These are phyloP conservation scores for Alternaria consortialis DNA, from an alignment of 2,329 filamentous ascomycete species.

Conservation along the genomic window DNA sequence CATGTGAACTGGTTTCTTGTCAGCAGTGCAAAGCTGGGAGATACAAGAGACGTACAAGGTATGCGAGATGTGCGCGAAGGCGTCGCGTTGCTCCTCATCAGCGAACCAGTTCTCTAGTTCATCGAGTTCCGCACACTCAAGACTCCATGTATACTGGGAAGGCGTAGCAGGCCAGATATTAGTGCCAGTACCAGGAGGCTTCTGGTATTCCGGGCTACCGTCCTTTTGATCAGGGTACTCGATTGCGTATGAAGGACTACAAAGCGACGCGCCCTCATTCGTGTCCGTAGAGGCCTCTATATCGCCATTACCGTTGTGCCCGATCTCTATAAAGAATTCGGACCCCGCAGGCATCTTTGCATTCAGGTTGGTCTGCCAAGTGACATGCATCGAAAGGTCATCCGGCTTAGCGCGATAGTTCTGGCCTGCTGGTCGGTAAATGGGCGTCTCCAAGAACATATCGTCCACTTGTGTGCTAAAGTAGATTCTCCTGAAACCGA, in stretches of 20 bases:
- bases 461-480: slow-evolving; percentile 69
- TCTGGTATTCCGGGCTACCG: slow-evolving; percentile 56
- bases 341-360: slow-evolving; percentile 45
- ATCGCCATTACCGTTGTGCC: slow-evolving; percentile 51
- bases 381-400: slow-evolving; percentile 42
- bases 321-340: slow-evolving; percentile 49
- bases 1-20: slow-evolving; percentile 56
- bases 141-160: slow-evolving; percentile 59
- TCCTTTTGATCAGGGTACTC: slow-evolving; percentile 53
- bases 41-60: slow-evolving; percentile 57
- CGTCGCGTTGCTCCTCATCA: slow-evolving; percentile 59
- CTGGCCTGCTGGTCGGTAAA: slow-evolving; percentile 56
- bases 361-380: slow-evolving; percentile 44
- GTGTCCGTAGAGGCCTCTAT: slow-evolving; percentile 48
- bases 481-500: slow-evolving; percentile 65
- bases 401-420: slow-evolving; percentile 59
- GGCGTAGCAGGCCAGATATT: slow-evolving; percentile 54
- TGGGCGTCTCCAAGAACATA: slow-evolving; percentile 63
- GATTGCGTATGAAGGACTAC: slow-evolving; percentile 47
- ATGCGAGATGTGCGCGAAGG: slow-evolving; percentile 68
- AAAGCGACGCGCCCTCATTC: slow-evolving; percentile 29
- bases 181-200: slow-evolving; percentile 50
- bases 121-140: slow-evolving; percentile 61
- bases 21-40: slow-evolving; percentile 1
- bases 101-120: slow-evolving; percentile 64